Evolutionary conservation across 352 stramenopile genomes (phyloP).

Genomic region (Pythium myriotylum): DNA sequence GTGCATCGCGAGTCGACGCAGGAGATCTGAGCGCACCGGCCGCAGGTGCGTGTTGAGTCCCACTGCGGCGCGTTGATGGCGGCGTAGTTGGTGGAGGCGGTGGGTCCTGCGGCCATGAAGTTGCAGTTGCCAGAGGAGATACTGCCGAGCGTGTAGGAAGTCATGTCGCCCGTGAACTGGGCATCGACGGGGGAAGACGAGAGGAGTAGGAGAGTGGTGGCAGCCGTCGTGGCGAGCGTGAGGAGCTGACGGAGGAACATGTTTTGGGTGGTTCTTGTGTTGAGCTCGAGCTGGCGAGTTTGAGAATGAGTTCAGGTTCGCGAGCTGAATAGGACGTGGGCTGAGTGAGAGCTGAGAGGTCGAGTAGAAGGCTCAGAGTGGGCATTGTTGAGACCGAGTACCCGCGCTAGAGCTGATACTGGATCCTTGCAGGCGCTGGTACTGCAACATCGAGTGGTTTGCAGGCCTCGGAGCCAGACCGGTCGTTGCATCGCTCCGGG

Average conservation of each 20-base stretch:
- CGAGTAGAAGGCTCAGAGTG: too few species aligned
- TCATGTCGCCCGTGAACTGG: slow-evolving; percentile 23
- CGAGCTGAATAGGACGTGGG: too few species aligned
- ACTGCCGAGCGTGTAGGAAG: slow-evolving; percentile 18
- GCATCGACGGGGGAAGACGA: background rate
- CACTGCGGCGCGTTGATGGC: slow-evolving; percentile 64
- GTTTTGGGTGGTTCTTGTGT: background rate
- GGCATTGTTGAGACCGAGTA: too few species aligned
- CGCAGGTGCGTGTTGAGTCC: slow-evolving; percentile 46
- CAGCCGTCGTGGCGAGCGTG: background rate
- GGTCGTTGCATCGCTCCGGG: too few species aligned
- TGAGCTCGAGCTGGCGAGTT: background rate
- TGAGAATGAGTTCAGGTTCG: background rate
- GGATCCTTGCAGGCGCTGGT: too few species aligned
- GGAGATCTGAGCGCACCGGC: slow-evolving; percentile 27
- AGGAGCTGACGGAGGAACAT: background rate
- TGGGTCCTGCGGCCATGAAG: slow-evolving; percentile 50
- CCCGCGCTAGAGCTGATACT: too few species aligned
- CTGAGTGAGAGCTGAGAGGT: too few species aligned
- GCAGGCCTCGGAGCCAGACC: too few species aligned
- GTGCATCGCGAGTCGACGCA: slow-evolving; percentile 51
- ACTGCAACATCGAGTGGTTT: too few species aligned
- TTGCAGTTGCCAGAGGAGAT: slow-evolving; percentile 40
- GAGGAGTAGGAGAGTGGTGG: background rate
- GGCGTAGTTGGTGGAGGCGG: slow-evolving; percentile 49